Percentiles rank a stretch among this genome's conserved stretches.
Evolutionary conservation across 108 stramenopile genomes (phyloP).

Genomic region (Discostella pseudostelligera): DNA sequence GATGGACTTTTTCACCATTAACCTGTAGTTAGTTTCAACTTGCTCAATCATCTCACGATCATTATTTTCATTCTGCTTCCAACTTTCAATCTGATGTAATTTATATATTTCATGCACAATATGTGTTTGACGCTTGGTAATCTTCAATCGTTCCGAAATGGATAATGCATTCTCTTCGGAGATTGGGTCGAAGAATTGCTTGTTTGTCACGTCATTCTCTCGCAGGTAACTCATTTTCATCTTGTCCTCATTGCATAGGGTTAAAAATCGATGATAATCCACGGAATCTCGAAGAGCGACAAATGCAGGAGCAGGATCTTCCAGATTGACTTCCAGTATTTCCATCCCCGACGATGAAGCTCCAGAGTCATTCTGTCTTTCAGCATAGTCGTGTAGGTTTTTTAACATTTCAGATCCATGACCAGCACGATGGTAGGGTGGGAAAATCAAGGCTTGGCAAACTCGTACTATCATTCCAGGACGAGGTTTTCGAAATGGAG

Average conservation of each 20-base stretch:
- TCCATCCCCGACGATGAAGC: slow-evolving; percentile 12
- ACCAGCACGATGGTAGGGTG: slow-evolving; percentile 50
- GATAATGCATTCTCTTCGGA: slow-evolving; percentile 13
- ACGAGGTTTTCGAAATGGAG: slow-evolving; percentile 75
- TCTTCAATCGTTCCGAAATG: slow-evolving; percentile 17
- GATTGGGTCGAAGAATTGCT: slow-evolving; percentile 32
- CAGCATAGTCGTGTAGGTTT: slow-evolving; percentile 39
- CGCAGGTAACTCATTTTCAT: not conserved
- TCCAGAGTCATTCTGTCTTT: not conserved
- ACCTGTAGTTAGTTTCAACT: slow-evolving; percentile 56
- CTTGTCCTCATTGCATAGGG: not conserved
- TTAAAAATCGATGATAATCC: slow-evolving; percentile 41
- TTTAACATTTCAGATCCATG: slow-evolving; percentile 46
- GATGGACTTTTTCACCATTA: slow-evolving; percentile 81
- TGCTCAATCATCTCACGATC: slow-evolving; percentile 14
- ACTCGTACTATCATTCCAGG: slow-evolving; percentile 65
- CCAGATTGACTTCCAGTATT: slow-evolving; percentile 53
- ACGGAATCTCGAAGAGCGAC: slow-evolving; percentile 42
- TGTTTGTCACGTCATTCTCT: slow-evolving; percentile 13
- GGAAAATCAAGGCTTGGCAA: slow-evolving; percentile 50
- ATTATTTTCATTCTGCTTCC: slow-evolving; percentile 23
- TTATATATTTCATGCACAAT: slow-evolving; percentile 46
- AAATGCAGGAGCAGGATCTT: slow-evolving; percentile 53
- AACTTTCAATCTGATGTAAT: slow-evolving; percentile 26
- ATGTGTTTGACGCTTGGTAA: slow-evolving; percentile 44